Conservation (phyloP, 2,329 filamentous ascomycete species). For the Penicillium digitatum region DNA sequence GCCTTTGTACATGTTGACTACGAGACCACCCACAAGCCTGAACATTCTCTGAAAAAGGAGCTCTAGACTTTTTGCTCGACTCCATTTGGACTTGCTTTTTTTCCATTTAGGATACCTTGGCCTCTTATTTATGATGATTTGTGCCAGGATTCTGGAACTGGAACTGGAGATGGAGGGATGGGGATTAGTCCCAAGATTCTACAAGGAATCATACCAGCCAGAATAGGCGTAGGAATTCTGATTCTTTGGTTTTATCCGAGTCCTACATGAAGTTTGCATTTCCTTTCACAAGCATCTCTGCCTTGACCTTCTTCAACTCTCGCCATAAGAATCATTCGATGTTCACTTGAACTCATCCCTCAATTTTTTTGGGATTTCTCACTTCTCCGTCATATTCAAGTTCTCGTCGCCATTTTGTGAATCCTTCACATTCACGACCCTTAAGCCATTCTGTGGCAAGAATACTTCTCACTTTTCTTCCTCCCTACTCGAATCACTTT, state of each 20-base stretch:
- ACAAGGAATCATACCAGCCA: no score
- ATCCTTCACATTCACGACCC: not conserved
- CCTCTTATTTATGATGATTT: no score
- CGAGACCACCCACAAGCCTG: constrained; percentile 91
- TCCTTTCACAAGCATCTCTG: not conserved
- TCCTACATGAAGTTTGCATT: no score
- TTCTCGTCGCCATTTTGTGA: not conserved
- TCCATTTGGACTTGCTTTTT: not conserved
- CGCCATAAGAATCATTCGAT: not conserved
- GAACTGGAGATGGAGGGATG: no score
- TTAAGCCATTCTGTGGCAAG: not conserved
- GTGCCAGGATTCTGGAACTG: no score
- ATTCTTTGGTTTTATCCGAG: not conserved
- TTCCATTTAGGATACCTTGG: not conserved
- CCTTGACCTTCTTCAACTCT: not conserved
- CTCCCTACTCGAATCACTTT: not conserved
- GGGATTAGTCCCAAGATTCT: no score
- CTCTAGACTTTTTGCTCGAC: constrained; percentile 36
- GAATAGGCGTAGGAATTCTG: no score
- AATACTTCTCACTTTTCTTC: not conserved
- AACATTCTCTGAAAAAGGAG: constrained; percentile 69
- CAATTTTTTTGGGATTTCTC: no score
- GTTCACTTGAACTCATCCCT: not conserved
- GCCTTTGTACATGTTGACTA: constrained; percentile 98
- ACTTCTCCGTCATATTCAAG: not conserved